Evolutionary conservation across 2,329 filamentous ascomycete species (phyloP).

Genomic region (Xylariales sp.): DNA sequence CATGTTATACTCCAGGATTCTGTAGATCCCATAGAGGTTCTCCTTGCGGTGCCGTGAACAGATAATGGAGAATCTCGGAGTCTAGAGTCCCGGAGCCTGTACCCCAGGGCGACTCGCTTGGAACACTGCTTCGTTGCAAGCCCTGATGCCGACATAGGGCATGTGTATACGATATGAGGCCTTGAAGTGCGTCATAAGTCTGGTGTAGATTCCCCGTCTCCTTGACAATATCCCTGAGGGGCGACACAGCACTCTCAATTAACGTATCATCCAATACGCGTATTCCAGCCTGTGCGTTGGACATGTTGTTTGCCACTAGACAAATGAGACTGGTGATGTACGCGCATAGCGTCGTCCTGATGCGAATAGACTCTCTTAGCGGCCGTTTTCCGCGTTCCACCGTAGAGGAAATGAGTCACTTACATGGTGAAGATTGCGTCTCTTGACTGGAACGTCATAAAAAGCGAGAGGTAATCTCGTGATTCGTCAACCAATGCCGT

Average conservation of each 20-base stretch:
- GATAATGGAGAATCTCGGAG: conserved; percentile 15
- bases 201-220: conserved; percentile 12
- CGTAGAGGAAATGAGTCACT: not conserved
- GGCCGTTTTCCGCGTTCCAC: not conserved
- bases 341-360: conserved; percentile 38
- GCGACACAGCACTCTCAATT: conserved; percentile 10
- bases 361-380: not conserved
- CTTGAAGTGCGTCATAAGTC: conserved; percentile 15
- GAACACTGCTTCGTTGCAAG: not conserved
- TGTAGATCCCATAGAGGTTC: conserved; percentile 10
- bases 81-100: not conserved
- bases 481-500: conserved; percentile 50
- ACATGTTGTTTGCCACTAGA: conserved; percentile 34
- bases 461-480: conserved; percentile 51
- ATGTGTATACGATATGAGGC: conserved; percentile 16
- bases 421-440: conserved; percentile 35
- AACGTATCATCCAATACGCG: conserved; percentile 7
- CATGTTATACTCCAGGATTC: not conserved
- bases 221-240: conserved; percentile 24
- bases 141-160: not conserved
- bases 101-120: not conserved
- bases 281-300: conserved; percentile 12
- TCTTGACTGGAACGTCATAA: conserved; percentile 38
- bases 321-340: conserved; percentile 34
- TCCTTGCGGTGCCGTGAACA: conserved; percentile 4